Percentiles rank a stretch among this genome's conserved stretches.
These are phyloP conservation scores for Nakazawaea peltata DNA, from an alignment of 805 yeast species.

Conservation along the genomic window DNA sequence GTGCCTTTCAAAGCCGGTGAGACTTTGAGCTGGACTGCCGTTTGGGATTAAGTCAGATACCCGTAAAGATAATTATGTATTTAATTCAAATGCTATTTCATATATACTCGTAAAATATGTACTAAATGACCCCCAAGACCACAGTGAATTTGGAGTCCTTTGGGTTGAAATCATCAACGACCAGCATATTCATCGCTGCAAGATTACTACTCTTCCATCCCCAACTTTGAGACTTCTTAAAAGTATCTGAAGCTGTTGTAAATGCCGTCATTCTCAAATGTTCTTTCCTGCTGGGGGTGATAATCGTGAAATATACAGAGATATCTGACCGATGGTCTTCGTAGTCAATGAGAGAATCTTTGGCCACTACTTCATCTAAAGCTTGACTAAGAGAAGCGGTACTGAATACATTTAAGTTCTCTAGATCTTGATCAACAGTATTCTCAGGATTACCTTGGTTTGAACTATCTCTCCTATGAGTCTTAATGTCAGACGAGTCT, in stretches of 20 bases:
- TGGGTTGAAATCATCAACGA: conserved; percentile 41
- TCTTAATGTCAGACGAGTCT: too few species aligned
- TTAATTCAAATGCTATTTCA: not conserved
- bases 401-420: too few species aligned
- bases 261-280: conserved; percentile 42
- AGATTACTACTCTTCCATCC: conserved; percentile 55
- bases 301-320: conserved; percentile 43
- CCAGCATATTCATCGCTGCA: conserved; percentile 47
- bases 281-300: conserved; percentile 41
- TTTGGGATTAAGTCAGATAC: conserved; percentile 55
- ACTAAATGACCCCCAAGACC: conserved; percentile 35
- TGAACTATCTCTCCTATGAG: too few species aligned
- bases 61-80: not conserved
- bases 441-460: too few species aligned
- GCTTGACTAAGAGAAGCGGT: too few species aligned
- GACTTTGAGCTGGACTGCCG: conserved; percentile 58
- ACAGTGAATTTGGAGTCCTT: conserved; percentile 40
- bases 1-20: conserved; percentile 89
- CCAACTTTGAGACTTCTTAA: conserved; percentile 50
- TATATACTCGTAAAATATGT: not conserved
- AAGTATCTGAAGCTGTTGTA: conserved; percentile 45
- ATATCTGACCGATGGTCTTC: conserved; percentile 38
- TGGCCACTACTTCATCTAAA: too few species aligned
- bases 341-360: conserved; percentile 31
- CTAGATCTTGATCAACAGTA: too few species aligned